A percentile compares a stretch with the other conserved stretches of the same genome.
Evolutionary conservation across 495 filamentous ascomycete genomes (phyloP).

Genomic region (Aspergillus biplanus): DNA sequence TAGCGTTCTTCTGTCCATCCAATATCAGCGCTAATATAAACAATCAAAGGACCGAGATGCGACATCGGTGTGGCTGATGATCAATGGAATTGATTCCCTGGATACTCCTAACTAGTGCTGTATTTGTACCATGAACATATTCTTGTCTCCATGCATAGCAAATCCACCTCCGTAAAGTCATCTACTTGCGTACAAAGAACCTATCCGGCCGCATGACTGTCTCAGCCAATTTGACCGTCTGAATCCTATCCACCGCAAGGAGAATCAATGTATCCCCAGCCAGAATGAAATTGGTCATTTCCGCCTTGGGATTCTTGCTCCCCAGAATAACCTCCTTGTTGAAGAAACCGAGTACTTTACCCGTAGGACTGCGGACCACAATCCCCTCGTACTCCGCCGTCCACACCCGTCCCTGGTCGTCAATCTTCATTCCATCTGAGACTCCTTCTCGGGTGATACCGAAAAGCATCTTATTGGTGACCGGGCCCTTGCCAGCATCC

Average conservation of each 20-base stretch:
- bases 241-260: not conserved
- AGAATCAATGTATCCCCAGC: not conserved
- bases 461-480: not conserved
- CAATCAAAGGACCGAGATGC: not conserved
- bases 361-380: not conserved
- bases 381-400: not conserved
- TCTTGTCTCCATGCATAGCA: not conserved
- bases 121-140: not conserved
- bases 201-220: not conserved
- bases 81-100: not conserved
- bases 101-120: not conserved
- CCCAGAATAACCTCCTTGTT: not conserved
- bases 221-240: not conserved
- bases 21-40: no score
- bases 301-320: not conserved
- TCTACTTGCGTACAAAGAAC: not conserved
- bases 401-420: not conserved
- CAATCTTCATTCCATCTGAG: not conserved
- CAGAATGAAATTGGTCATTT: not conserved
- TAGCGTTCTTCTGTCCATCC: no score
- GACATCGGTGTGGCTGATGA: not conserved
- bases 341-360: not conserved
- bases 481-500: slow-evolving; percentile 19
- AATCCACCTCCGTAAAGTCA: not conserved
- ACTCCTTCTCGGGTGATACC: not conserved